phyloP scores from a whole-genome alignment of 257 asterid genomes.

The Linderniella brevidens region DNA sequence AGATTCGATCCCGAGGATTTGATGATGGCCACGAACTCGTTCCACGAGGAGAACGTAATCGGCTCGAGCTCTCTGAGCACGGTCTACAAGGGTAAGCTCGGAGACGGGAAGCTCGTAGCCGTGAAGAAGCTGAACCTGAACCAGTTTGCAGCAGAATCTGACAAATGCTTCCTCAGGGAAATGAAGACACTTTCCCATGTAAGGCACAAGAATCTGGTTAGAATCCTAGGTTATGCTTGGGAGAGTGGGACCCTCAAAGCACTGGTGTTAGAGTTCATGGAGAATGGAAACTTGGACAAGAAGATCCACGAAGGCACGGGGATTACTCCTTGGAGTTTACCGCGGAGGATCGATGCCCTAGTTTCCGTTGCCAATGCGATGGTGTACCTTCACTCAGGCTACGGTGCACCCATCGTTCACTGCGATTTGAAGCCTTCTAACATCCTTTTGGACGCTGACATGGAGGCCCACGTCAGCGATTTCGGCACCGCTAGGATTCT shows the following conservation, averaged over 20 bases:
- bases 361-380: constrained; percentile 42
- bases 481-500: constrained; percentile 78
- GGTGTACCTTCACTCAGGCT: constrained; percentile 61
- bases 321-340: constrained; percentile 17
- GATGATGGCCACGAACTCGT: constrained; percentile 39
- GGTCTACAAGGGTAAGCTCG: constrained; percentile 48
- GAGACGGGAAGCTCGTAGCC: constrained; percentile 34
- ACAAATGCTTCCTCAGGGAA: constrained; percentile 57
- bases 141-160: constrained; percentile 42
- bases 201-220: constrained; percentile 65
- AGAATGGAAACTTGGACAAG: constrained; percentile 61
- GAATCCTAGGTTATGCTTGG: constrained; percentile 71
- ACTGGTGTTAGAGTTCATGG: constrained; percentile 61
- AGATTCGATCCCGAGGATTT: constrained; percentile 38
- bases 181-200: constrained; percentile 39
- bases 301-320: constrained; percentile 19
- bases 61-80: constrained; percentile 65
- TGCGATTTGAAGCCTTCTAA: constrained; percentile 88
- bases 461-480: constrained; percentile 65
- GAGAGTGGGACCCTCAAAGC: constrained; percentile 54
- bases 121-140: constrained; percentile 48
- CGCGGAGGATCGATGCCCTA: constrained; percentile 34
- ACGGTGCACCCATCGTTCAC: constrained; percentile 66
- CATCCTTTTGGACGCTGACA: constrained; percentile 37
- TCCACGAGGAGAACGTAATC: constrained; percentile 38